A percentile compares a stretch with the other conserved stretches of the same genome.
These are phyloP conservation scores for Orbilia oligospora DNA, from an alignment of 2,329 filamentous ascomycete species.

Conservation along the genomic window DNA sequence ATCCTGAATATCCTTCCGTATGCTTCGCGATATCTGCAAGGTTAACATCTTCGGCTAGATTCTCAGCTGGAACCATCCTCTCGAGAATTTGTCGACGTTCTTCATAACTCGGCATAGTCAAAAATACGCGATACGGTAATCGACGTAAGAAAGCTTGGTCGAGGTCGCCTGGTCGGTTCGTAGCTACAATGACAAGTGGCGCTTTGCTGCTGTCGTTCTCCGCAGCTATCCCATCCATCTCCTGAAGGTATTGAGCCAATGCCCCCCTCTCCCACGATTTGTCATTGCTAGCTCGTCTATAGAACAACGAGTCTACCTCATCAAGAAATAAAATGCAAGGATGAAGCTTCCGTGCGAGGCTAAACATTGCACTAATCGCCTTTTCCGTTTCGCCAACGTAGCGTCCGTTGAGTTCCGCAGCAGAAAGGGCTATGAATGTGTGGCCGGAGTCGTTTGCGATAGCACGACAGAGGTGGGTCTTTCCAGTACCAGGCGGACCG, in stretches of 20 bases:
- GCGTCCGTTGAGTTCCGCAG: constrained; percentile 21
- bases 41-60: constrained; percentile 17
- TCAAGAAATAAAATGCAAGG: constrained; percentile 49
- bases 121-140: constrained; percentile 29
- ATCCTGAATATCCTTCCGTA: constrained; percentile 44
- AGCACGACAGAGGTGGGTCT: constrained; percentile 47
- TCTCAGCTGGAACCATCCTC: constrained; percentile 27
- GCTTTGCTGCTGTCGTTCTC: constrained; percentile 20
- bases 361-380: constrained; percentile 32
- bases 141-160: constrained; percentile 48
- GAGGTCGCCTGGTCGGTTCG: constrained; percentile 36
- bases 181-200: constrained; percentile 47
- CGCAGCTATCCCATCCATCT: constrained; percentile 40
- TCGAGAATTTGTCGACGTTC: constrained; percentile 36
- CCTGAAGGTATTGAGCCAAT: constrained; percentile 33
- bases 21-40: constrained; percentile 33
- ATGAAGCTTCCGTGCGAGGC: constrained; percentile 41
- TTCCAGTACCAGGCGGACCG: constrained; percentile 45
- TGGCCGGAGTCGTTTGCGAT: constrained; percentile 32
- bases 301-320: constrained; percentile 48
- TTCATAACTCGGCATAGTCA: constrained; percentile 11
- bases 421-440: constrained; percentile 24
- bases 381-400: constrained; percentile 40
- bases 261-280: constrained; percentile 32
- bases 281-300: constrained; percentile 27